phyloP scores from a whole-genome alignment of 176 grass and related monocot genomes.

The Triticum dicoccoides region DNA sequence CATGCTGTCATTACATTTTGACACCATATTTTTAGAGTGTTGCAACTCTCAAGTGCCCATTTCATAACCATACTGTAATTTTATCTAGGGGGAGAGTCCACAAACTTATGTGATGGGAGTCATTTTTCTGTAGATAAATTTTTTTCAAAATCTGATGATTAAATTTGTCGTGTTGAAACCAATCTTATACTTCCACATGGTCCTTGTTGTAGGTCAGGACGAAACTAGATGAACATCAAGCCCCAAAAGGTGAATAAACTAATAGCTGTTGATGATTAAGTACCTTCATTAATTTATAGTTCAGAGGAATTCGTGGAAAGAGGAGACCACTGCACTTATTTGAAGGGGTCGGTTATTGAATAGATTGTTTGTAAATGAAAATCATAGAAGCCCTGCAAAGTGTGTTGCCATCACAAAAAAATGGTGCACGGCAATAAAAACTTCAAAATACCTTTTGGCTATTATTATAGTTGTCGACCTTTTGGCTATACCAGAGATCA shows the following conservation, averaged over 20 bases:
- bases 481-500: neutral
- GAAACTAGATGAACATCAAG: slow-evolving; percentile 93
- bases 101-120: neutral
- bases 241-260: slow-evolving; percentile 67
- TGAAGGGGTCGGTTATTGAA: neutral
- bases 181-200: slow-evolving; percentile 43
- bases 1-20: neutral
- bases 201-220: slow-evolving; percentile 91
- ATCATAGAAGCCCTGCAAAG: neutral
- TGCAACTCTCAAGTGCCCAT: neutral
- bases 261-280: slow-evolving; percentile 43
- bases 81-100: neutral
- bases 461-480: neutral
- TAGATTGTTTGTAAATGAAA: slow-evolving; percentile 7
- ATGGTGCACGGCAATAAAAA: neutral
- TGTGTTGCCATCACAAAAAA: neutral
- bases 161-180: slow-evolving; percentile 33
- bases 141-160: neutral
- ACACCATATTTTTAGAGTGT: neutral
- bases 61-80: neutral
- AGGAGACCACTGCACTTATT: neutral
- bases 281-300: slow-evolving; percentile 14
- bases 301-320: slow-evolving; percentile 18
- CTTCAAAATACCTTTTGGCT: neutral
- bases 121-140: neutral